Conservation (phyloP, 1,284 basidiomycete genomes). For the Xanthoconium separans region DNA sequence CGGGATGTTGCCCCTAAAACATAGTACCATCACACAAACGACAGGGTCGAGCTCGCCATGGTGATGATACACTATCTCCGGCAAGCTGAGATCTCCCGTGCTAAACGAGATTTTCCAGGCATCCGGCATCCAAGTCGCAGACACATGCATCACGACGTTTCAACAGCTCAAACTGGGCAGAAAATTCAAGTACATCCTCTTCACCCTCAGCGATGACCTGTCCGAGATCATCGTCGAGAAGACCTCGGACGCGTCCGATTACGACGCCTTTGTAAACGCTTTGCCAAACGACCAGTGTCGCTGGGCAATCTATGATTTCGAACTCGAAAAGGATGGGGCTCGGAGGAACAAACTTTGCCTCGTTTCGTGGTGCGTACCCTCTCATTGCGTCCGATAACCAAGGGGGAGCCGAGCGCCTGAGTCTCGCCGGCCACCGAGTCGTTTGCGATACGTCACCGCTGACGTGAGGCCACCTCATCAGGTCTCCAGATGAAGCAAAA, state of each 20-base stretch:
- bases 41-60: constrained; percentile 8
- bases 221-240: constrained; percentile 80
- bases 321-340: constrained; percentile 65
- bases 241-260: constrained; percentile 48
- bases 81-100: neutral
- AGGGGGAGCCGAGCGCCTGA: neutral
- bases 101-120: constrained; percentile 44
- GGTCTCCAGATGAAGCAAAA: constrained; percentile 87
- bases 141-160: constrained; percentile 64
- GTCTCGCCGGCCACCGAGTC: neutral
- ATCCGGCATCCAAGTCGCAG: constrained; percentile 73
- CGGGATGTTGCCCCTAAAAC: constrained; percentile 13
- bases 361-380: constrained; percentile 63
- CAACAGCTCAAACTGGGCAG: constrained; percentile 83
- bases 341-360: constrained; percentile 92
- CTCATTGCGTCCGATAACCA: neutral
- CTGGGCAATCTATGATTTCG: constrained; percentile 94
- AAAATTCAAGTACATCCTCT: constrained; percentile 88
- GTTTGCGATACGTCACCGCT: neutral
- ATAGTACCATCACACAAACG: neutral
- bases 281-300: constrained; percentile 80
- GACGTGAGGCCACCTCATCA: constrained; percentile 32
- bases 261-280: constrained; percentile 78
- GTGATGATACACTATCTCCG: neutral
- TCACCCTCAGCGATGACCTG: constrained; percentile 63